These are phyloP conservation scores for Aspergillus persii DNA, from an alignment of 2,329 filamentous ascomycete species.

Conservation along the genomic window DNA sequence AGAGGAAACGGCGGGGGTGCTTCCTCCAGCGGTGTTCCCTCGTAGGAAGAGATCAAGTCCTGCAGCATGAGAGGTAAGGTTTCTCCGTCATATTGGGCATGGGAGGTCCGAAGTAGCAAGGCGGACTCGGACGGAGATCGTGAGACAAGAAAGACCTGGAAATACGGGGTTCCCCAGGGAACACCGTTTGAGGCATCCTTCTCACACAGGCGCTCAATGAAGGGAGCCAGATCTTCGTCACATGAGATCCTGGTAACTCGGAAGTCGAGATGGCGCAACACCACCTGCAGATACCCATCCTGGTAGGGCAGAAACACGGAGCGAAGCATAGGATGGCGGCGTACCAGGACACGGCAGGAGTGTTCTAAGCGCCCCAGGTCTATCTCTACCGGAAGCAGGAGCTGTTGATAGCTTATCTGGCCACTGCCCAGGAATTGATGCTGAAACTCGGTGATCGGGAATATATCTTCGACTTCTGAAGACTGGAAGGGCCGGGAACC, in stretches of 20 bases:
- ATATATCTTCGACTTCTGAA: background rate
- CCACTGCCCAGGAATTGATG: background rate
- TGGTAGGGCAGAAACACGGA: constrained; percentile 8
- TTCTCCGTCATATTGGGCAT: background rate
- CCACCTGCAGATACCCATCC: background rate
- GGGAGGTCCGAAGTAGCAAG: background rate
- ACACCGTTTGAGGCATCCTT: background rate
- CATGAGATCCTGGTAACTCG: background rate
- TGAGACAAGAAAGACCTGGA: background rate
- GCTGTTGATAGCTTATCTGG: background rate
- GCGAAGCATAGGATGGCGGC: constrained; percentile 15
- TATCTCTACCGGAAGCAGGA: background rate
- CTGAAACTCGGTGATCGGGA: background rate
- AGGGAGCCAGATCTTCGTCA: background rate
- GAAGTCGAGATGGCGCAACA: background rate
- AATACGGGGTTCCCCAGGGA: background rate
- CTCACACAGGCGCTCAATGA: background rate
- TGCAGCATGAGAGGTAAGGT: background rate
- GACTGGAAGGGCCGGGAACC: background rate
- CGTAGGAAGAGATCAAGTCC: background rate
- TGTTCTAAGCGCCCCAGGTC: background rate
- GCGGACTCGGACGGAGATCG: background rate
- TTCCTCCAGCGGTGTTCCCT: background rate
- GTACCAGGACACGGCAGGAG: constrained; percentile 8
- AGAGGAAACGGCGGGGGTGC: background rate